A percentile compares a stretch with the other conserved stretches of the same genome.
phyloP scores from a whole-genome alignment of 495 filamentous ascomycete species.

The Letharia columbiana region DNA sequence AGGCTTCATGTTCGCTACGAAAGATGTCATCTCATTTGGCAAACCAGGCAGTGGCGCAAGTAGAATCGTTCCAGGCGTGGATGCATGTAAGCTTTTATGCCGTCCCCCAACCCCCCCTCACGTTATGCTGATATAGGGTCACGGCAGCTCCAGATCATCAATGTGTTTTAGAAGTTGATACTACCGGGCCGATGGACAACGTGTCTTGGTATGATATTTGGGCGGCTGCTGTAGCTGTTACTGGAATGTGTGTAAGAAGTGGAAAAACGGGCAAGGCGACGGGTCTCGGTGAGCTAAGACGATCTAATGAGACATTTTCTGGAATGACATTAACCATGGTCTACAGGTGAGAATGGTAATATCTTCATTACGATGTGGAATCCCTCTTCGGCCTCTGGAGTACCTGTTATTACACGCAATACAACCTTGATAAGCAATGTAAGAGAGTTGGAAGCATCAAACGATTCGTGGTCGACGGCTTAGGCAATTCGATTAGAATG shows the following conservation, averaged over 20 bases:
- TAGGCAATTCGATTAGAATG: too few species aligned
- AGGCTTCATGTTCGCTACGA: not conserved
- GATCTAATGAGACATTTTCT: not conserved
- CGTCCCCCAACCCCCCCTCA: too few species aligned
- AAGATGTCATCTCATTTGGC: not conserved
- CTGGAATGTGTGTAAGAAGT: constrained; percentile 7
- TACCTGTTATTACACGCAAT: not conserved
- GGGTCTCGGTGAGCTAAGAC: constrained; percentile 4
- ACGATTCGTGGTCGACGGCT: not conserved
- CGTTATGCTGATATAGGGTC: not conserved
- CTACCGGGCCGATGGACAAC: not conserved
- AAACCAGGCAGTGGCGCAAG: not conserved
- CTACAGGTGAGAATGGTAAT: not conserved
- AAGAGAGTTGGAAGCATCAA: not conserved
- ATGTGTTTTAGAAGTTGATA: not conserved
- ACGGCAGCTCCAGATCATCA: not conserved
- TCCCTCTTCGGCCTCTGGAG: not conserved
- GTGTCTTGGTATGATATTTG: constrained; percentile 15
- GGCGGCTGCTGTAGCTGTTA: constrained; percentile 13
- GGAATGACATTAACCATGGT: not conserved
- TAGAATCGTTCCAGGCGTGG: not conserved
- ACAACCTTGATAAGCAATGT: not conserved
- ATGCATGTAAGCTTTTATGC: not conserved
- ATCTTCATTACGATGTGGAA: not conserved
- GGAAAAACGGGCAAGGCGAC: constrained; percentile 4